Conservation (phyloP, 2,329 filamentous ascomycete species). For the Sporothrix humicola region DNA sequence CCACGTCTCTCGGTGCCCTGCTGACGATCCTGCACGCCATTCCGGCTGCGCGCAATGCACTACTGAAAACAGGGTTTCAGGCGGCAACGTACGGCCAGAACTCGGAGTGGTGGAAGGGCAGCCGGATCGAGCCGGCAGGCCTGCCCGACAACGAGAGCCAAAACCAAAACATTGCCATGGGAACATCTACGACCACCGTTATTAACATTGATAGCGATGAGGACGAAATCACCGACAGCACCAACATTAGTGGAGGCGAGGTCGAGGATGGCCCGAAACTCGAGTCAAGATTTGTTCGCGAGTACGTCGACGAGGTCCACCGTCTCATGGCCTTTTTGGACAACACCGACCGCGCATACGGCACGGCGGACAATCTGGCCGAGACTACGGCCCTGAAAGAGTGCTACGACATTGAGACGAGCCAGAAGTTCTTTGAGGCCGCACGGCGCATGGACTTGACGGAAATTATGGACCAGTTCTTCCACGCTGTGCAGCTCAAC, state of each 20-base stretch:
- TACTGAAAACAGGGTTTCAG: slow-evolving; percentile 53
- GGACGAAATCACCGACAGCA: neutral
- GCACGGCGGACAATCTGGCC: slow-evolving; percentile 52
- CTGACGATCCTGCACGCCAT: slow-evolving; percentile 66
- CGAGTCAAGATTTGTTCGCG: slow-evolving; percentile 41
- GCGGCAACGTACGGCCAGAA: slow-evolving; percentile 60
- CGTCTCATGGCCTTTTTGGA: slow-evolving; percentile 69
- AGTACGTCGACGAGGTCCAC: slow-evolving; percentile 62
- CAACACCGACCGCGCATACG: slow-evolving; percentile 64
- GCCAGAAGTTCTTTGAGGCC: slow-evolving; percentile 54
- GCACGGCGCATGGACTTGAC: slow-evolving; percentile 42
- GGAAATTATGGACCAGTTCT: slow-evolving; percentile 15
- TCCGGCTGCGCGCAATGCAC: slow-evolving; percentile 61
- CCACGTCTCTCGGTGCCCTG: slow-evolving; percentile 57
- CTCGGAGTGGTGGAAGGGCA: slow-evolving; percentile 67
- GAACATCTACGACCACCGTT: neutral
- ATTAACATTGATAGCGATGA: slow-evolving; percentile 2
- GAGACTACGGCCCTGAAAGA: neutral
- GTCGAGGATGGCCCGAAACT: neutral
- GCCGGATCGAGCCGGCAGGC: slow-evolving; percentile 41
- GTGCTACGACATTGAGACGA: slow-evolving; percentile 43
- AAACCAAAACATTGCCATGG: neutral
- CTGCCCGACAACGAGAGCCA: slow-evolving; percentile 41
- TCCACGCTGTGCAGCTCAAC: slow-evolving; percentile 24
- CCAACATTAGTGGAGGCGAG: neutral